phyloP scores from a whole-genome alignment of 208 protist species.

The Wallacemonas sp. region DNA sequence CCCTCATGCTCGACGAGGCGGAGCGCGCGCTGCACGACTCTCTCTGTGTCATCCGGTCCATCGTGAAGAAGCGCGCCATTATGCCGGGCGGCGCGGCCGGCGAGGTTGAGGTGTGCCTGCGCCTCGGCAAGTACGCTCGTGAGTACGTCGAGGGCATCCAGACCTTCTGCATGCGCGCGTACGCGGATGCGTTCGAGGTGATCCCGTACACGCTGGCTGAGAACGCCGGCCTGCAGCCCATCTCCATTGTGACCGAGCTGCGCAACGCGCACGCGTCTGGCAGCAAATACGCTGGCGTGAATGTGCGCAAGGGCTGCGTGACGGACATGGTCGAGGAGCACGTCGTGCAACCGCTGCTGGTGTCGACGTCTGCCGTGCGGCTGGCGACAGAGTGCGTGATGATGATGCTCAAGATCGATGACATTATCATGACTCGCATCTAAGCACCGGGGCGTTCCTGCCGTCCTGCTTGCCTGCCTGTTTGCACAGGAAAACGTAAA shows the following conservation, averaged over 20 bases:
- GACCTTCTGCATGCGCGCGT: conserved; percentile 95
- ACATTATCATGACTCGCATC: conserved; percentile 86
- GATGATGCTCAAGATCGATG: conserved; percentile 98
- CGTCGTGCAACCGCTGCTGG: conserved; percentile 98
- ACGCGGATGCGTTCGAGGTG: conserved; percentile 98
- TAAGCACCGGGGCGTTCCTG: no score
- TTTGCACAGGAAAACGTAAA: no score
- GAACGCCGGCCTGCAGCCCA: conserved; percentile 98
- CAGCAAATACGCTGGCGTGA: conserved; percentile 92
- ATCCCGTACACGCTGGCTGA: conserved; percentile 99
- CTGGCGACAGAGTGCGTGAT: conserved; percentile 99
- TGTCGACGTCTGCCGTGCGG: conserved; percentile 93
- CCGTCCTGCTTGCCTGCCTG: no score
- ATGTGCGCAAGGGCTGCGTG: conserved; percentile 95
- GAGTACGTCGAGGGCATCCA: conserved; percentile 81
- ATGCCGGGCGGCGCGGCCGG: conserved; percentile 97
- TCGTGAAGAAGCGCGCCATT: conserved; percentile 97
- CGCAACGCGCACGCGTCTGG: conserved; percentile 95
- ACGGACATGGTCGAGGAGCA: conserved; percentile 98
- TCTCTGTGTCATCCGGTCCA: conserved; percentile 98
- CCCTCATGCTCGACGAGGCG: conserved; percentile 97
- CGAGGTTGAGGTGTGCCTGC: conserved; percentile 96
- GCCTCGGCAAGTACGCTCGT: conserved; percentile 92
- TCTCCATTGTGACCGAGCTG: conserved; percentile 98
- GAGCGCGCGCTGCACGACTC: conserved; percentile 99